Evolutionary conservation across 805 yeast genomes (phyloP), one percentile per base, ranked within the genome.

Genomic region (Kuraishia borneana): DNA sequence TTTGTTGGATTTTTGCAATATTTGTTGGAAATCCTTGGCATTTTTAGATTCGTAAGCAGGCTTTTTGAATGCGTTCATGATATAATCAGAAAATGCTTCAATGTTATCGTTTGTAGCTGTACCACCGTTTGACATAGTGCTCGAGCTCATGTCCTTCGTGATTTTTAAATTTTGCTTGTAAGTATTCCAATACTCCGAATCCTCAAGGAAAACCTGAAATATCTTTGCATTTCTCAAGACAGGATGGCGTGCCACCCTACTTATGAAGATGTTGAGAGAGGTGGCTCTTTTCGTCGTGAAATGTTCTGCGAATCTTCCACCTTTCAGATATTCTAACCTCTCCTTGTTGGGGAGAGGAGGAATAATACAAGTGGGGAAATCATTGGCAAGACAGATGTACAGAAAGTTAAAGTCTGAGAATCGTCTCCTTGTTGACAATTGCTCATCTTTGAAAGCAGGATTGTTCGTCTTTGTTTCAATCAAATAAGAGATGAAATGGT

Each of bases 321-420:
- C 97, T 26, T 94, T 87, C 34, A 89, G 68, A 56, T 92, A 89
- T 53, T 89, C 95, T 45, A 89, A 64, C 39, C 94, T 73, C 60
- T 83, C 83, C 54, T 87, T 88, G 41, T 89, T 94, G 0, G 98
- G 98, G 35, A 89, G 64, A 10, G 97, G 96, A 1, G 98, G 98
- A 0, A 89, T 73, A 10, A 92, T 73, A 39, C 83, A 67, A 3
- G 92, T 82, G 0, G 96, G 95, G 51, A 65, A 82, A 50, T 88
- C 96, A 43, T 74, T 78, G 33, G 66, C 53, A 35, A 89, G 61
- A 37, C 84, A 76, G 40, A 79, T 82, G 54, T 79, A 83, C 17
- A 89, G 65, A 43, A 79, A 74, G 38, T 80, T 70, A 54, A 89
- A 84, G 54, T 92, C 97, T 4, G 89, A 82, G 54, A 83, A 89